Conservation (phyloP, 2,329 filamentous ascomycete genomes). For the Stemphylium lycopersici region DNA sequence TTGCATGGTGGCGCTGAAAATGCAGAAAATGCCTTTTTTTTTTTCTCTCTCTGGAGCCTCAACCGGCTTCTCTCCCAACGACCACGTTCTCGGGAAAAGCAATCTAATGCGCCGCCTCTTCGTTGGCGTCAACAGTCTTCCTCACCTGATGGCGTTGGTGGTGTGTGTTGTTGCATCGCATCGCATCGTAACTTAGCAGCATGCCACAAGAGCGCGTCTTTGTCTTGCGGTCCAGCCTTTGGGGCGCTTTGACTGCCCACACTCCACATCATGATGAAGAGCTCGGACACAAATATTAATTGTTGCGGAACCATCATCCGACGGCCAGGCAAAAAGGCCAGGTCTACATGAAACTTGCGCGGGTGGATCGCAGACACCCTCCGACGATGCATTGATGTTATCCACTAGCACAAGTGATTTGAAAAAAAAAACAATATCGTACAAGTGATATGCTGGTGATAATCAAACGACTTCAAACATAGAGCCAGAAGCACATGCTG, state of each 20-base stretch:
- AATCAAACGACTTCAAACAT: conserved; percentile 16
- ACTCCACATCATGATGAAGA: conserved; percentile 5
- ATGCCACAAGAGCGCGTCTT: not conserved
- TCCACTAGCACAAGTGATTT: not conserved
- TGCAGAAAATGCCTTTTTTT: not conserved
- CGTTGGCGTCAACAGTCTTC: not conserved
- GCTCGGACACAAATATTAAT: conserved; percentile 11
- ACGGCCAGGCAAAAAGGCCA: conserved; percentile 1
- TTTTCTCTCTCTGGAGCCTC: not conserved
- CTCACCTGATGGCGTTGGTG: not conserved
- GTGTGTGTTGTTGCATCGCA: not conserved
- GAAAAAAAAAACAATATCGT: not conserved
- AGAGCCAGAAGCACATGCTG: conserved; percentile 7
- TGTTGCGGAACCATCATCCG: conserved; percentile 5
- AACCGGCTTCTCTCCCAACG: conserved; percentile 8
- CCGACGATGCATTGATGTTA: conserved; percentile 2
- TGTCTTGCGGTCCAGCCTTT: not conserved
- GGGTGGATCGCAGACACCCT: conserved; percentile 18
- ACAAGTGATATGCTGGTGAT: conserved; percentile 5
- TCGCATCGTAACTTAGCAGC: not conserved
- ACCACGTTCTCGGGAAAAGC: conserved; percentile 7
- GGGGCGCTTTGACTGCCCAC: conserved; percentile 7
- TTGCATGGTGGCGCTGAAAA: conserved; percentile 16
- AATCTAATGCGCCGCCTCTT: not conserved
- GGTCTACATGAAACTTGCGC: conserved; percentile 28